Base-by-base conservation (phyloP, 352 stramenopile genomes). In the Pythium graminicola region DNA sequence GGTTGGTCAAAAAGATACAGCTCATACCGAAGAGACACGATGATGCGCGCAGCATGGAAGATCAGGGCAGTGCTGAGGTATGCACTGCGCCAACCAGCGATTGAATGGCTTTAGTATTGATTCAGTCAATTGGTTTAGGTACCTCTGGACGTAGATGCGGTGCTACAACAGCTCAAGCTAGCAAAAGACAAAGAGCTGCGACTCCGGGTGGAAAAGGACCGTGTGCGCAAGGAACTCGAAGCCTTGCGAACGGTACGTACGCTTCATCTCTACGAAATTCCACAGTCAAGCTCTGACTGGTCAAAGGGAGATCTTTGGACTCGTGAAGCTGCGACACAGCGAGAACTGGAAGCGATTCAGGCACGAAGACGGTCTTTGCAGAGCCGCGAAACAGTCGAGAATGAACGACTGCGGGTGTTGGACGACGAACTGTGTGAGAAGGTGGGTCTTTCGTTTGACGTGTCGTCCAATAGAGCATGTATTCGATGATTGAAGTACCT, bases 141-240 rank as follows among this genome's bases (percentile, higher is more conserved):
- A 16, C 58, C 80, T n/a, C 59, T 55, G 11, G 72, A 86, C 23
- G 73, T 89, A 20, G 77, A 86, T 36, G 60, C 49, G 58, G 61
- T 89, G 50, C 62, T 89, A 39, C 60, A 54, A 31, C 55, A 86
- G 60, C 69, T 89, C 52, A 62, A 67, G 14, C 49, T 40, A 24
- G 60, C 71, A 20, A 89, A 89, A 53, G 71, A 82, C 33, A 73
- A 69, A 54, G 77, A 89, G 45, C 69, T 86, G 47, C 60, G 65
- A n/a, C 55, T 86, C n/a, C 70, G 67, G 16, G 73, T 60, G 11
- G 77, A 89, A 68, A 86, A 85, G 51, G 76, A 82, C 62, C 75
- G 72, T 29, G 63, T 89, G 35, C 75, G 75, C 19, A 58, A 60
- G 42, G 75, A 85, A 32, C 64, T 86, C 7, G 62, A 67, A 40